Percentiles rank a stretch among this genome's conserved stretches.
Evolutionary conservation across 768 basidiomycete species (phyloP).

Genomic region (Kwoniella heveanensis): DNA sequence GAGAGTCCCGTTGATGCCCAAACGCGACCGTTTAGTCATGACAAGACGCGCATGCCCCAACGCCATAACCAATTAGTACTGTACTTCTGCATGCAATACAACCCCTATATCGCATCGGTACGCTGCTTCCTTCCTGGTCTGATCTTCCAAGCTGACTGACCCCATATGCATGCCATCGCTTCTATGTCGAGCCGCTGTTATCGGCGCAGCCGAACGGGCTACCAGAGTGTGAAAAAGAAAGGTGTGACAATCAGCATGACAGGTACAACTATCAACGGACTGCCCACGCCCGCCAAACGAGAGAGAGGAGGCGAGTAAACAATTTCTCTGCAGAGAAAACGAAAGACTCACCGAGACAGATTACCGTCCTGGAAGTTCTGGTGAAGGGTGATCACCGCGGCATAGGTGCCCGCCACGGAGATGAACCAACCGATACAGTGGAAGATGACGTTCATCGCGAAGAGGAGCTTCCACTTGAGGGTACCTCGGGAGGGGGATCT

Average conservation of each 20-base stretch:
- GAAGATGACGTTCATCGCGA: slow-evolving; percentile 13
- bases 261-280: no score
- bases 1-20: no score
- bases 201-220: slow-evolving; percentile 23
- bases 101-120: background rate
- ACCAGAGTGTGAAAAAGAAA: no score
- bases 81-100: background rate
- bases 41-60: no score
- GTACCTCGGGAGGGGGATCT: slow-evolving; percentile 6
- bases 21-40: no score
- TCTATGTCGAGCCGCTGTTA: slow-evolving; percentile 4
- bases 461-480: slow-evolving; percentile 1
- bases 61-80: no score
- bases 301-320: background rate
- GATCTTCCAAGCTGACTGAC: no score
- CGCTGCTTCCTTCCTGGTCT: background rate
- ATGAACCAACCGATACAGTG: slow-evolving; percentile 22
- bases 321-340: no score
- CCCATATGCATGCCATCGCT: no score
- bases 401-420: slow-evolving; percentile 19
- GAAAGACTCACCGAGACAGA: slow-evolving; percentile 20
- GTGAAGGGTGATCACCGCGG: slow-evolving; percentile 12
- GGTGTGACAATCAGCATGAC: no score
- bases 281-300: no score
- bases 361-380: slow-evolving; percentile 5